Base-by-base conservation (phyloP, 805 yeast genomes). In the Kodamaea leandrae region DNA sequence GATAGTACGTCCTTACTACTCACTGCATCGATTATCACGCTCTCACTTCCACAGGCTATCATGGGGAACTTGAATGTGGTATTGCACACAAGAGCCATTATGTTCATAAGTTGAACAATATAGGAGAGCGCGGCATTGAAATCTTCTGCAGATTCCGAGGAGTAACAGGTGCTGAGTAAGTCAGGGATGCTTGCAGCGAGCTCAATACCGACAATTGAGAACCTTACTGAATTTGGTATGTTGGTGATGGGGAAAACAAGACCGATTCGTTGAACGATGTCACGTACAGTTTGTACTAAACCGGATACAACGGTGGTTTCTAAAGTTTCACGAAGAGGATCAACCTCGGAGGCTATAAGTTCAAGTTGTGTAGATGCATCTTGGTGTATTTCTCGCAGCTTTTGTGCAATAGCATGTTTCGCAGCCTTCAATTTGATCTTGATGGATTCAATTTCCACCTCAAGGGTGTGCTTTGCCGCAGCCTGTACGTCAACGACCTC, bases 101-200 rank as follows among this genome's bases (percentile, higher is more conserved):
- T 15, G 12, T 39, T 37, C n/a, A 66, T 45, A 4, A 64, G 41
- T 34, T 58, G 64, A 4, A 54, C 54, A n/a, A 66, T 61, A 37
- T 55, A 56, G 2, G 56, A 42, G 6, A 69, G 41, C 0, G 60
- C 66, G 1, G 71, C 57, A 39, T 69, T 68, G 32, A 68, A 52
- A 14, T 51, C 57, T 6, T 46, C 45, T n/a, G 61, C 51, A 23
- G 50, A 48, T 10, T 17, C 26, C 20, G 15, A 20, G 10, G 20
- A n/a, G 47, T 66, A 64, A 40, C 71, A 58, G 12, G 51, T 47
- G 15, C 53, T 49, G 7, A 66, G 50, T 10, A 68, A 37, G 21
- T 64, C 66, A 20, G 52, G 52, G 16, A 58, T 57, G 28, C 53
- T 54, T 3, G 58, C 39, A 1, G 74, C 74, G 38, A 68, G 64